A percentile compares a stretch with the other conserved stretches of the same genome.
Conservation (phyloP, 768 basidiomycete genomes). For the Suillus tomentosus region DNA sequence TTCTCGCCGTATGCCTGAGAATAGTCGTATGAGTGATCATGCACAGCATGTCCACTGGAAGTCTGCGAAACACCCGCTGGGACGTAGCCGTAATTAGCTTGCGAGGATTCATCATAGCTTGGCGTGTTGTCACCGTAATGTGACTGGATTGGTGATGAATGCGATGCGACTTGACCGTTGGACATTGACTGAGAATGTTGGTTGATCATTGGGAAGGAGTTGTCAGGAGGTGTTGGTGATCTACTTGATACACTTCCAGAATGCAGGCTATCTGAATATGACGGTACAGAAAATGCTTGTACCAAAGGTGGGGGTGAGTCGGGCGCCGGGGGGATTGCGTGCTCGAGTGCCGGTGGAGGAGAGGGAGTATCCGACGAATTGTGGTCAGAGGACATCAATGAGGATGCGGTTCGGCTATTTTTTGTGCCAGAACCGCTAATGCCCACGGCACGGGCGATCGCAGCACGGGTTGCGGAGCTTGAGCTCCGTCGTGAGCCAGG, state of each 20-base stretch:
- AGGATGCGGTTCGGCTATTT: slow-evolving; percentile 28
- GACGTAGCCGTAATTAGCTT: slow-evolving; percentile 33
- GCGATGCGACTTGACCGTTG: slow-evolving; percentile 35
- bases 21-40: slow-evolving; percentile 32
- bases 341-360: slow-evolving; percentile 48
- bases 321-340: slow-evolving; percentile 46
- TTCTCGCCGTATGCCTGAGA: slow-evolving; percentile 31
- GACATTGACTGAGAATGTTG: slow-evolving; percentile 38
- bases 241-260: slow-evolving; percentile 41
- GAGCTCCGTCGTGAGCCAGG: slow-evolving; percentile 75
- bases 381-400: slow-evolving; percentile 29
- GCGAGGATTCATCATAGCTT: slow-evolving; percentile 33
- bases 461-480: slow-evolving; percentile 54
- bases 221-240: slow-evolving; percentile 49
- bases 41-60: slow-evolving; percentile 23
- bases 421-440: slow-evolving; percentile 23
- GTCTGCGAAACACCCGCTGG: slow-evolving; percentile 26
- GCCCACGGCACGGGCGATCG: slow-evolving; percentile 47
- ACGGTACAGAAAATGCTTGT: slow-evolving; percentile 38
- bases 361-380: slow-evolving; percentile 27
- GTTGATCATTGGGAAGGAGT: slow-evolving; percentile 40
- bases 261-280: slow-evolving; percentile 29
- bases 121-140: slow-evolving; percentile 35
- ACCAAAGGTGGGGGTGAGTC: slow-evolving; percentile 58
- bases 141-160: slow-evolving; percentile 31